A percentile compares a stretch with the other conserved stretches of the same genome.
Conservation (phyloP, 2,329 filamentous ascomycete species). For the Ophiognomonia clavigignenti-juglandacearum region DNA sequence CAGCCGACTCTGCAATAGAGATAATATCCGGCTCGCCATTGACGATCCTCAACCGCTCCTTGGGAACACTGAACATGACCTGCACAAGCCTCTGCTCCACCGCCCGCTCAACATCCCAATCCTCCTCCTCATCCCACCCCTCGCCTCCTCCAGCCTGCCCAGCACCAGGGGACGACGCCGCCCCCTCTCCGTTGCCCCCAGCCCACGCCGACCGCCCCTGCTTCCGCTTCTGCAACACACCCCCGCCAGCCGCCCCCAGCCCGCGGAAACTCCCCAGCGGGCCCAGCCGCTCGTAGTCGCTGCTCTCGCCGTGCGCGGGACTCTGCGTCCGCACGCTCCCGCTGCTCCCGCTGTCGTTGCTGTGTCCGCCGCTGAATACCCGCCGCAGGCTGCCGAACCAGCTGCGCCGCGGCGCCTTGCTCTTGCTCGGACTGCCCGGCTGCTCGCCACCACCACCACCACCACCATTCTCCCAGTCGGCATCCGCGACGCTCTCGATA, state of each 20-base stretch:
- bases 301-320: conserved; percentile 27
- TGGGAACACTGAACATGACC: conserved; percentile 91
- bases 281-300: conserved; percentile 38
- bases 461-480: conserved; percentile 29
- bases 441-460: too few relatives aligned
- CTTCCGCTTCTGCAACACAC: conserved; percentile 45
- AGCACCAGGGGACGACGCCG: background rate
- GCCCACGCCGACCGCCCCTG: conserved; percentile 49
- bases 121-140: conserved; percentile 57
- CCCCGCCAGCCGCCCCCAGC: conserved; percentile 24
- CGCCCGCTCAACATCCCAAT: conserved; percentile 75
- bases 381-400: conserved; percentile 67
- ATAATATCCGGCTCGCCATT: conserved; percentile 61
- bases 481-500: conserved; percentile 12
- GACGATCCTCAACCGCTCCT: conserved; percentile 80
- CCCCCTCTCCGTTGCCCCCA: conserved; percentile 18
- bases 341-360: conserved; percentile 22
- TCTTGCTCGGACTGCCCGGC: conserved; percentile 54
- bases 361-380: conserved; percentile 48
- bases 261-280: conserved; percentile 39
- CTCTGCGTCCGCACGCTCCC: conserved; percentile 18
- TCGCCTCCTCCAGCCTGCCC: conserved; percentile 26
- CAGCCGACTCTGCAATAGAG: conserved; percentile 28
- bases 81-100: conserved; percentile 69
- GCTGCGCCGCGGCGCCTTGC: conserved; percentile 47